Evolutionary conservation across 176 grass and related monocot genomes (phyloP), one percentile per base, ranked within the genome.

Genomic region (Microstegium vimineum): DNA sequence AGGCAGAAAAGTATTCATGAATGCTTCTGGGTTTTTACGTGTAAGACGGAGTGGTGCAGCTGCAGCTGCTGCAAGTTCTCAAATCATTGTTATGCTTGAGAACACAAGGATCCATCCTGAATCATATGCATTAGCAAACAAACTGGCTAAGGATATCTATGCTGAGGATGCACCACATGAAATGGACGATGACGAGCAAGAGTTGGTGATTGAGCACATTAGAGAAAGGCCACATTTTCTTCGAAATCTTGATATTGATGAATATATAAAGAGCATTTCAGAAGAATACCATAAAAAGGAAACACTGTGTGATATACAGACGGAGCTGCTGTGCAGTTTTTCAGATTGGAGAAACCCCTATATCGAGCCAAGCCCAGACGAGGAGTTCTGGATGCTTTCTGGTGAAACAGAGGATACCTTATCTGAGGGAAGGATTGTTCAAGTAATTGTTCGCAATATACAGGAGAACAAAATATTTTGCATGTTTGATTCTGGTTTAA

Each of bases 371-470:
- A 93, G 49, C 62, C 75, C 87, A 35, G 89, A 94, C 18, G 96
- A 99, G 80, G 91, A 95, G 76, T 99, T 99, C 73, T 89, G 86
- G 82, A 90, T 99, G 96, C 91, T 99, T 72, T 93, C 92, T 71
- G 96, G 96, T 66, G 96, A 99, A 91, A 93, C 93, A 69, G 91
- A 92, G 33, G 93, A 99, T 76, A 90, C 87, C 47, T 90, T 99
- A 84, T 87, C 93, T 36, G 96, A 94, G 76, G 96, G 96, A 79
- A 99, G 89, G 76, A 83, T 95, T 93, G 96, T 99, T 71, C 93
- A 95, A 84, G 93, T 99, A 62, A 95, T 82, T 22, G 83, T 99
- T 33, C 82, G 90, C 18, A 66, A 81, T 77, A 75, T 99, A 76
- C 91, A 95, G 81, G 91, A 99, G 42, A 93, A 73, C 77, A 83